phyloP scores from a whole-genome alignment of 2,329 filamentous ascomycete genomes.

The Gnomoniopsis smithogilvyi region DNA sequence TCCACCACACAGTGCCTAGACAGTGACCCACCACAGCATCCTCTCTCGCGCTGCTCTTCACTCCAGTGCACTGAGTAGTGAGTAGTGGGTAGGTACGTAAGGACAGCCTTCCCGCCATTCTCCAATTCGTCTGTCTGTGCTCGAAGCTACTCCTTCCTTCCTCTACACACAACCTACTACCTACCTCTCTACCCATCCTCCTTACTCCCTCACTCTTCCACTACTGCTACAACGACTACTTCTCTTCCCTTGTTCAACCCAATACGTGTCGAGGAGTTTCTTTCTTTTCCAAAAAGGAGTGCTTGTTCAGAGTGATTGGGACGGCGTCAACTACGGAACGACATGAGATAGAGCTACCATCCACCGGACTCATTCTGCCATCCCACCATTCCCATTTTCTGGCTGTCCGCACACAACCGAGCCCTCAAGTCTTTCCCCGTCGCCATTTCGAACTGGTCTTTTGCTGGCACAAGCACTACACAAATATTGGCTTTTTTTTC shows the following conservation, averaged over 20 bases:
- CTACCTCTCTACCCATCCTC: neutral
- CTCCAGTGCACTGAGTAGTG: neutral
- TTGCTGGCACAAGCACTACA: too few species aligned
- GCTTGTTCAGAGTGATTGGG: neutral
- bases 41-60: neutral
- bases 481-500: too few species aligned
- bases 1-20: neutral
- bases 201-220: neutral
- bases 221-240: neutral
- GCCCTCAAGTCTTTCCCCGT: too few species aligned
- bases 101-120: constrained; percentile 2
- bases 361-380: neutral
- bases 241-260: neutral
- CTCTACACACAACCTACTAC: neutral
- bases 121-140: constrained; percentile 4
- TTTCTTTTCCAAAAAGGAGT: neutral
- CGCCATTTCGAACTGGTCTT: too few species aligned
- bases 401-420: too few species aligned
- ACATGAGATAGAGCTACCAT: neutral
- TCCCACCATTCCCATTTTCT: neutral
- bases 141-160: neutral
- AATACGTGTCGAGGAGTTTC: neutral
- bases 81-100: neutral
- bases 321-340: neutral
- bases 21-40: neutral